Percentiles rank a stretch among this genome's conserved stretches.
These are phyloP conservation scores for Mrakia gelida DNA, from an alignment of 768 basidiomycete species.

Conservation along the genomic window DNA sequence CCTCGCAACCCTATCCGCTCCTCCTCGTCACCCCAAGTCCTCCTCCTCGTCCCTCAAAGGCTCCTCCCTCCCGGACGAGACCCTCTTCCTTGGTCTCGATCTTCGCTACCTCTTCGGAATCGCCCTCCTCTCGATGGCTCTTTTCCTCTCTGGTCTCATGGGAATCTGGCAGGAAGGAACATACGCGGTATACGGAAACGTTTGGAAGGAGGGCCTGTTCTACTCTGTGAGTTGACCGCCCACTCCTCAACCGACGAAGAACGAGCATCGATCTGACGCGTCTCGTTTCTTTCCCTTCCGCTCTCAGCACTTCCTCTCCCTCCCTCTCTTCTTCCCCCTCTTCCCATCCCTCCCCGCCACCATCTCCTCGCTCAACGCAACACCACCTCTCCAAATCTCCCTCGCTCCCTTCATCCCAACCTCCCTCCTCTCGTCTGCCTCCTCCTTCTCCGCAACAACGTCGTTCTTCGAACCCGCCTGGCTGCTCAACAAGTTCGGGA, in stretches of 20 bases:
- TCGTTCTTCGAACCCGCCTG: constrained; percentile 5
- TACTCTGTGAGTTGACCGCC: constrained; percentile 59
- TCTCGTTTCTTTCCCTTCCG: background rate
- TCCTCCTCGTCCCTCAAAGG: constrained; percentile 26
- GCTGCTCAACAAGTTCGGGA: constrained; percentile 21
- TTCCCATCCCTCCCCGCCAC: constrained; percentile 47
- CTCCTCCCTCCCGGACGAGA: background rate
- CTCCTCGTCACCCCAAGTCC: constrained; percentile 32
- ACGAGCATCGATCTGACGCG: background rate
- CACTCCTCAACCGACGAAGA: background rate
- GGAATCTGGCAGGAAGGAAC: constrained; percentile 74
- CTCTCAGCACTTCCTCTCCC: constrained; percentile 65
- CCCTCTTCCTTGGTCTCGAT: constrained; percentile 28
- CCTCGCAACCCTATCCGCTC: constrained; percentile 63
- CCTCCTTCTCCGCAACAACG: background rate
- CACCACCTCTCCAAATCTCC: constrained; percentile 19
- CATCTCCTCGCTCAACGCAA: constrained; percentile 16
- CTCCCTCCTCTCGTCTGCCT: background rate
- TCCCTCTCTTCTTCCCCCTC: constrained; percentile 67
- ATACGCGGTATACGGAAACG: constrained; percentile 63
- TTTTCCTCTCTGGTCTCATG: constrained; percentile 63
- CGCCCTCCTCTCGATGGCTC: constrained; percentile 60
- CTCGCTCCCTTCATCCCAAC: constrained; percentile 26
- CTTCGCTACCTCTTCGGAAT: constrained; percentile 61
- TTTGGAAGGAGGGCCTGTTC: constrained; percentile 77